Evolutionary conservation across 2,329 filamentous ascomycete species (phyloP).

Genomic region (Aspergillus caelatus): DNA sequence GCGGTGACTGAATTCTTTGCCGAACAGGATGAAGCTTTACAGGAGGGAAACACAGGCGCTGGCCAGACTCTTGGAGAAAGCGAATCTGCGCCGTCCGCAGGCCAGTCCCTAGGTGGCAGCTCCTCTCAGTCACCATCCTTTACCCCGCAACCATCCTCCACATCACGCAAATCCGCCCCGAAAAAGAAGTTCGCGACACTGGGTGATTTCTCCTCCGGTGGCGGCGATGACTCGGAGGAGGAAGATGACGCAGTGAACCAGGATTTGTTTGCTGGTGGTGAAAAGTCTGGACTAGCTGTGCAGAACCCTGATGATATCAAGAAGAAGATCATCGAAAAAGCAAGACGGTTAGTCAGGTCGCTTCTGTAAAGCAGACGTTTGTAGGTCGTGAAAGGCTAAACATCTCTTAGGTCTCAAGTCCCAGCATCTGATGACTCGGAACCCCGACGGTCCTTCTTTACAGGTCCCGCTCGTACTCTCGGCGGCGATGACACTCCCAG

Average conservation of each 20-base stretch:
- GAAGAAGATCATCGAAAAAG: slow-evolving; percentile 54
- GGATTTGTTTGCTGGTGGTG: slow-evolving; percentile 67
- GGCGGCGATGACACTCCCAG: slow-evolving; percentile 67
- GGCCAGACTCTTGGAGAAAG: slow-evolving; percentile 29
- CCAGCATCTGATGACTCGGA: slow-evolving; percentile 48
- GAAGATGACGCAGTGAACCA: slow-evolving; percentile 57
- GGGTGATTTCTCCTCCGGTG: slow-evolving; percentile 44
- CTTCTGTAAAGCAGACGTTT: neutral
- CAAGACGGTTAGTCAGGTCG: slow-evolving; percentile 33
- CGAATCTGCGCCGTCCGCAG: slow-evolving; percentile 27
- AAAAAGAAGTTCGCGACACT: slow-evolving; percentile 53
- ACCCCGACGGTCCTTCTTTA: slow-evolving; percentile 53
- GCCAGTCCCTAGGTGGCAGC: slow-evolving; percentile 37
- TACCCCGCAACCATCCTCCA: slow-evolving; percentile 33
- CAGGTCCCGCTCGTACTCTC: slow-evolving; percentile 64
- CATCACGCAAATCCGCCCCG: slow-evolving; percentile 31
- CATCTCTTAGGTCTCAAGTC: slow-evolving; percentile 32
- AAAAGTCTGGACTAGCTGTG: slow-evolving; percentile 69
- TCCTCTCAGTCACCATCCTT: slow-evolving; percentile 33
- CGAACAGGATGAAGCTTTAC: slow-evolving; percentile 45
- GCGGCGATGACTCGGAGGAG: slow-evolving; percentile 47
- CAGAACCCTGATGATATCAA: slow-evolving; percentile 63
- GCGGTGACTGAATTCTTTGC: slow-evolving; percentile 66
- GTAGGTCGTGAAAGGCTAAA: neutral
- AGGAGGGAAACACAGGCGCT: slow-evolving; percentile 34